These are phyloP conservation scores for Verticillium nubilum DNA, from an alignment of 2,329 filamentous ascomycete species.

Conservation along the genomic window DNA sequence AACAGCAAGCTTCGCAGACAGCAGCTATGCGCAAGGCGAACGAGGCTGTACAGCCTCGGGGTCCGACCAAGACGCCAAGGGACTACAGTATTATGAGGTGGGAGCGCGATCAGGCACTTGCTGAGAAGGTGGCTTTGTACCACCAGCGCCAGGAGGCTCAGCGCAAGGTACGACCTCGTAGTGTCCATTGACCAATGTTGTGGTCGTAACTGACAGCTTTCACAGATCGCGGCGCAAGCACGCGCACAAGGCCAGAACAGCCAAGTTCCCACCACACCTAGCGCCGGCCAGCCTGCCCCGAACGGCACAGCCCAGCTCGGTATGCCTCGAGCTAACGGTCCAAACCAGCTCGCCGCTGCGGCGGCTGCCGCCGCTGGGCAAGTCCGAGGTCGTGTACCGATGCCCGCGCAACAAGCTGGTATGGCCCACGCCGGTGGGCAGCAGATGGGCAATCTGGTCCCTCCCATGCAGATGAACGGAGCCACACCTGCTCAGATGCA, in stretches of 20 bases:
- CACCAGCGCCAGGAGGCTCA: conserved; percentile 55
- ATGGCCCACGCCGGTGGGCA: conserved; percentile 35
- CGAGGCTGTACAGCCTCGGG: conserved; percentile 45
- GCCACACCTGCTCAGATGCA: conserved; percentile 68
- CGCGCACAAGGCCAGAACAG: conserved; percentile 38
- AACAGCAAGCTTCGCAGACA: conserved; percentile 71
- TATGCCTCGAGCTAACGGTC: conserved; percentile 34
- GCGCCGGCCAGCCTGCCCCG: conserved; percentile 17
- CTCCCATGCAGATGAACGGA: conserved; percentile 55
- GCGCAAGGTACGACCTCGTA: conserved; percentile 44
- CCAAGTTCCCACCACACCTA: conserved; percentile 38
- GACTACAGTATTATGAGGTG: conserved; percentile 88
- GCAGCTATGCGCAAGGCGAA: conserved; percentile 79
- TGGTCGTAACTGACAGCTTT: conserved; percentile 21
- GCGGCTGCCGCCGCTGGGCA: conserved; percentile 28
- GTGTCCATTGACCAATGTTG: conserved; percentile 5
- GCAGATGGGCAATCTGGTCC: conserved; percentile 47
- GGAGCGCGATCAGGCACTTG: conserved; percentile 71
- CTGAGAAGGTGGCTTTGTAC: conserved; percentile 52
- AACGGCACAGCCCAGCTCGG: conserved; percentile 19
- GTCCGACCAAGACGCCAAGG: conserved; percentile 67
- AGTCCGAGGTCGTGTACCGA: conserved; percentile 44
- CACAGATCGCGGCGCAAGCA: conserved; percentile 32
- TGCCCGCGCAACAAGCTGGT: conserved; percentile 47
- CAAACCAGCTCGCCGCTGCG: conserved; percentile 32